Conservation (phyloP, 108 stramenopile species). For the Nitzschia palea region DNA sequence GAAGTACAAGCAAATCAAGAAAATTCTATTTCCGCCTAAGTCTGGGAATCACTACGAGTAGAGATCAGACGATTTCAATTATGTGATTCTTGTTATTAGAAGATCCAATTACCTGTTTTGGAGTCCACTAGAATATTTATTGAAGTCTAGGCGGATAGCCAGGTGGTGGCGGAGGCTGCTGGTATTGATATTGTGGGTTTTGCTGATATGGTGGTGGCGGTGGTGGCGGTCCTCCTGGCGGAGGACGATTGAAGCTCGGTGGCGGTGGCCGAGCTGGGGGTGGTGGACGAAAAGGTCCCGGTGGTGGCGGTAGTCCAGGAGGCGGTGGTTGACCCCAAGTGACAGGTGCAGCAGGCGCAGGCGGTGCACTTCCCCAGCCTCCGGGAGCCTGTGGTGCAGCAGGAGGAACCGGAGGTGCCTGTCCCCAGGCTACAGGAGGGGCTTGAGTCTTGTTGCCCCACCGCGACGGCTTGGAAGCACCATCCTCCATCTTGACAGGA, state of each 20-base stretch:
- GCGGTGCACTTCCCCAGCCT: constrained; percentile 6
- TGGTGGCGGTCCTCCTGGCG: constrained; percentile 34
- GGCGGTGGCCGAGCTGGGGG: constrained; percentile 42
- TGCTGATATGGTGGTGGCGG: constrained; percentile 33
- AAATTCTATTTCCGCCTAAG: neutral
- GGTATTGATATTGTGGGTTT: constrained; percentile 20
- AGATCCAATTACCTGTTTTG: constrained; percentile 8
- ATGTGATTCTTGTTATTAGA: no score
- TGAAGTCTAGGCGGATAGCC: constrained; percentile 1
- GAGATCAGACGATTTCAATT: neutral
- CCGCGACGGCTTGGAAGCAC: constrained; percentile 24
- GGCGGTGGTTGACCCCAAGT: constrained; percentile 32
- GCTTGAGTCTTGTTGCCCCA: constrained; percentile 35
- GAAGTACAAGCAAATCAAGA: neutral
- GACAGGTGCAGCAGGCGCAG: constrained; percentile 11
- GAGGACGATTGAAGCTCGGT: constrained; percentile 22
- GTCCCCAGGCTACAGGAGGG: constrained; percentile 28
- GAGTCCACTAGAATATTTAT: neutral
- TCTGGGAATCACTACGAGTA: neutral
- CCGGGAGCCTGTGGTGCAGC: constrained; percentile 15
- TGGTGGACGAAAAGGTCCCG: constrained; percentile 27
- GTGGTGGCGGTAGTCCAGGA: constrained; percentile 27
- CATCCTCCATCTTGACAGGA: neutral
- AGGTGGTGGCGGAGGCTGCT: constrained; percentile 25
- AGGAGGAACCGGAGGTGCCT: neutral